Percentiles rank a stretch among this genome's conserved stretches.
phyloP scores from a whole-genome alignment of 1,284 basidiomycete species.

The Sanghuangporus baumii region DNA sequence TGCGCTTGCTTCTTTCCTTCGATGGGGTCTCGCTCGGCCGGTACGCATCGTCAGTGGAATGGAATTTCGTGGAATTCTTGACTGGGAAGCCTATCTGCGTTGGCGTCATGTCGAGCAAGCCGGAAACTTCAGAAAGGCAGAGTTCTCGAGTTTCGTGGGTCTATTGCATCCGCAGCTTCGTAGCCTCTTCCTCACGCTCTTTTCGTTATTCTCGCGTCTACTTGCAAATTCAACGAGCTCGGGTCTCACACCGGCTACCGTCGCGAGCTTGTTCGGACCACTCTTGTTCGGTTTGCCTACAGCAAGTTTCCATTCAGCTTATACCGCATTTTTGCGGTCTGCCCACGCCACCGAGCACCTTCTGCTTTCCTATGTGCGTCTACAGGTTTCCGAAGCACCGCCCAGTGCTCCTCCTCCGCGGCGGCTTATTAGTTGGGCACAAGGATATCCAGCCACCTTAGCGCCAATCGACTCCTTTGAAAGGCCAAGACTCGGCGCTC shows the following conservation, averaged over 20 bases:
- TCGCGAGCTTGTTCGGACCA: conserved; percentile 86
- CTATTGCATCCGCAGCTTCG: conserved; percentile 50
- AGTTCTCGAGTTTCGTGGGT: conserved; percentile 59
- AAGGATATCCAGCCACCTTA: conserved; percentile 73
- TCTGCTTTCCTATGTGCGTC: conserved; percentile 78
- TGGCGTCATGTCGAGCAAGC: conserved; percentile 42
- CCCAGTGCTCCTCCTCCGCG: conserved; percentile 63
- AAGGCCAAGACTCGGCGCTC: conserved; percentile 62
- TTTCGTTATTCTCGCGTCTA: conserved; percentile 73
- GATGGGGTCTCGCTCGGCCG: conserved; percentile 79
- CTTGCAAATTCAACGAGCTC: conserved; percentile 75
- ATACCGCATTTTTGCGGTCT: conserved; percentile 74
- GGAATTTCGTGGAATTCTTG: conserved; percentile 66
- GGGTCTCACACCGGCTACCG: conserved; percentile 77
- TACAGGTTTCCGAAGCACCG: conserved; percentile 57
- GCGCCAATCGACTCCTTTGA: conserved; percentile 27
- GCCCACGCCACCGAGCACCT: conserved; percentile 86
- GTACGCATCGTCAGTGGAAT: conserved; percentile 59
- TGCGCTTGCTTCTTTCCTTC: conserved; percentile 80
- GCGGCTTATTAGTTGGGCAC: conserved; percentile 80
- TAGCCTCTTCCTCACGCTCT: conserved; percentile 58
- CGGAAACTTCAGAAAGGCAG: conserved; percentile 52
- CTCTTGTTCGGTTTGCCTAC: conserved; percentile 69
- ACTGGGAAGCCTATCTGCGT: conserved; percentile 73
- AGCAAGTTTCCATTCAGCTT: conserved; percentile 70